Conservation (phyloP, 1,139 yeast genomes). For the Ogataea hybrid region DNA sequence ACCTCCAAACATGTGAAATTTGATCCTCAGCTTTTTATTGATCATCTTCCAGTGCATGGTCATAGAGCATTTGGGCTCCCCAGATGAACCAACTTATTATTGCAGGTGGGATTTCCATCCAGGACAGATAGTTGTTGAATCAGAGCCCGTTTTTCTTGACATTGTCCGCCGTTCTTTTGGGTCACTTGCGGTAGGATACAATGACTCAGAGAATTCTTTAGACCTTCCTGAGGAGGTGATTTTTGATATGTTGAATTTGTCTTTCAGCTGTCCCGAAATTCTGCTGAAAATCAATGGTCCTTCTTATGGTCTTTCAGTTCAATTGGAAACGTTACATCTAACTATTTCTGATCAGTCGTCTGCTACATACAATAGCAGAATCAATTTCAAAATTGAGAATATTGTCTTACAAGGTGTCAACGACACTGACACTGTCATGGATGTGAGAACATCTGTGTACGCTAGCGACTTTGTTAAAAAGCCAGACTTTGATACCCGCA, state of each 20-base stretch:
- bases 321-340: constrained; percentile 39
- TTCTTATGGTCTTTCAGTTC: constrained; percentile 21
- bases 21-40: constrained; percentile 50
- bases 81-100: constrained; percentile 79
- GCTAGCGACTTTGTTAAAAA: constrained; percentile 62
- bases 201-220: constrained; percentile 74
- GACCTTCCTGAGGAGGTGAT: constrained; percentile 54
- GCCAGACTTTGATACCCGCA: constrained; percentile 44
- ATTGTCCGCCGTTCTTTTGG: constrained; percentile 43
- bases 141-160: constrained; percentile 48
- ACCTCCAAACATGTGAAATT: constrained; percentile 17
- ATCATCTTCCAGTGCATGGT: constrained; percentile 71
- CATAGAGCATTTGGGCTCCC: constrained; percentile 93
- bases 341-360: constrained; percentile 70
- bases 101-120: constrained; percentile 87
- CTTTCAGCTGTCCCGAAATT: constrained; percentile 42
- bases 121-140: constrained; percentile 55
- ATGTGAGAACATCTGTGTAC: constrained; percentile 52
- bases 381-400: constrained; percentile 50
- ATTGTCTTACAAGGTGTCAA: constrained; percentile 37
- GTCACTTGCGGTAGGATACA: constrained; percentile 60
- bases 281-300: constrained; percentile 31
- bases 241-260: constrained; percentile 66
- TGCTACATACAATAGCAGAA: constrained; percentile 55
- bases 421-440: constrained; percentile 25